phyloP scores from a whole-genome alignment of 257 asterid genomes.

The Galeopsis tetrahit region DNA sequence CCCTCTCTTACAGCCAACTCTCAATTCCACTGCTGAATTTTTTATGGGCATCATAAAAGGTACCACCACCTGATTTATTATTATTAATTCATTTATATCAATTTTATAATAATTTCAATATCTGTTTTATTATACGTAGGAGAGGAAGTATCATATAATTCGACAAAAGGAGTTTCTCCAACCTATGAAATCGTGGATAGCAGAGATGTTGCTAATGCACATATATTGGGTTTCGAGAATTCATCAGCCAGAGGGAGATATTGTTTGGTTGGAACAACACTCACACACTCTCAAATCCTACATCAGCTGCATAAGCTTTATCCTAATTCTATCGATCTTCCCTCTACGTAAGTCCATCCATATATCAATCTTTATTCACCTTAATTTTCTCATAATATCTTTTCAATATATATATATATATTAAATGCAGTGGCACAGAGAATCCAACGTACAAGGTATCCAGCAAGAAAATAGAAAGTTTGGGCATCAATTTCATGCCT shows the following conservation, averaged over 20 bases:
- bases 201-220: conserved; percentile 50
- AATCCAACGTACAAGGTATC: no score
- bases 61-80: neutral
- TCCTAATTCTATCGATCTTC: conserved; percentile 38
- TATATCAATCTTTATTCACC: no score
- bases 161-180: neutral
- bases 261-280: conserved; percentile 33
- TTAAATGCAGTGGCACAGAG: no score
- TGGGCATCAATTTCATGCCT: no score
- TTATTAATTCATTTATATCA: no score
- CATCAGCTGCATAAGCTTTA: conserved; percentile 35
- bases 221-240: conserved; percentile 48
- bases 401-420: no score
- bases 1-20: conserved; percentile 54
- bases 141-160: conserved; percentile 7
- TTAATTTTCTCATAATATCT: no score
- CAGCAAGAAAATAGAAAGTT: no score
- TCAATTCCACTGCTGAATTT: conserved; percentile 31
- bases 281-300: conserved; percentile 17
- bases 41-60: conserved; percentile 27
- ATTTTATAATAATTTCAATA: no score
- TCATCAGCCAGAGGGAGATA: conserved; percentile 48
- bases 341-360: conserved; percentile 17
- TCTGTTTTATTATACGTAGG: conserved; percentile 16
- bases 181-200: conserved; percentile 37